These are phyloP conservation scores for Chaetomiaceae sp. DNA, from an alignment of 2,329 filamentous ascomycete genomes.

Conservation along the genomic window DNA sequence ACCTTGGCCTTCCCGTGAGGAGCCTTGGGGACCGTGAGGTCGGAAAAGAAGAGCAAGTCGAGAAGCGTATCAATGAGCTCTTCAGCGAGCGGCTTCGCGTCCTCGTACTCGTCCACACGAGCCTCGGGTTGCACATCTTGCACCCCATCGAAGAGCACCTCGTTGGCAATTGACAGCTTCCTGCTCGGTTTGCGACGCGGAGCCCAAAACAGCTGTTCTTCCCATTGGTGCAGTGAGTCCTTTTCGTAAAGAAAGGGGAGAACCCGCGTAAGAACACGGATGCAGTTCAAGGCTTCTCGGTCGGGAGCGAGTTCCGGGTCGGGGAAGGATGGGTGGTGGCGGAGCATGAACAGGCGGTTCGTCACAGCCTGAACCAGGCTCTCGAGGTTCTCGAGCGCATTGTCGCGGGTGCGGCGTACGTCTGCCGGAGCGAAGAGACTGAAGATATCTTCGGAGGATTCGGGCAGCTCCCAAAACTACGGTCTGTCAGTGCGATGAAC, in stretches of 20 bases:
- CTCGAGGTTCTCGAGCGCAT: conserved; percentile 81
- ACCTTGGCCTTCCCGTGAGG: conserved; percentile 72
- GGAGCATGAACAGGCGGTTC: conserved; percentile 75
- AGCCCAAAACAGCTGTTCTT: conserved; percentile 90
- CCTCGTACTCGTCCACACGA: conserved; percentile 63
- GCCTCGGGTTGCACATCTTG: conserved; percentile 49
- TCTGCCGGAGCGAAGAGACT: conserved; percentile 87
- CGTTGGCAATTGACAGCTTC: conserved; percentile 60
- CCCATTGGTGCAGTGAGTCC: conserved; percentile 77
- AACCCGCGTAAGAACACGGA: conserved; percentile 82
- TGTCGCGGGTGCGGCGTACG: conserved; percentile 82
- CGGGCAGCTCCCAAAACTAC: conserved; percentile 95
- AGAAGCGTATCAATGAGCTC: conserved; percentile 87
- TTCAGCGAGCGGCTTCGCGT: conserved; percentile 82
- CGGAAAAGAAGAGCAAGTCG: conserved; percentile 86
- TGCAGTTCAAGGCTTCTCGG: conserved; percentile 88
- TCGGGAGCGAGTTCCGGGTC: conserved; percentile 81
- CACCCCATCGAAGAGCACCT: conserved; percentile 80
- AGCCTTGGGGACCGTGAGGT: conserved; percentile 76
- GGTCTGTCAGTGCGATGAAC: background rate
- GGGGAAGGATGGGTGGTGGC: conserved; percentile 87
- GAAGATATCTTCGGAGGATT: conserved; percentile 94
- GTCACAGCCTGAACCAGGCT: conserved; percentile 80
- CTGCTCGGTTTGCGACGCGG: conserved; percentile 67
- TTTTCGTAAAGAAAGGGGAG: conserved; percentile 90